phyloP scores from a whole-genome alignment of 2,329 filamentous ascomycete species.

The Calonectria honghensis region DNA sequence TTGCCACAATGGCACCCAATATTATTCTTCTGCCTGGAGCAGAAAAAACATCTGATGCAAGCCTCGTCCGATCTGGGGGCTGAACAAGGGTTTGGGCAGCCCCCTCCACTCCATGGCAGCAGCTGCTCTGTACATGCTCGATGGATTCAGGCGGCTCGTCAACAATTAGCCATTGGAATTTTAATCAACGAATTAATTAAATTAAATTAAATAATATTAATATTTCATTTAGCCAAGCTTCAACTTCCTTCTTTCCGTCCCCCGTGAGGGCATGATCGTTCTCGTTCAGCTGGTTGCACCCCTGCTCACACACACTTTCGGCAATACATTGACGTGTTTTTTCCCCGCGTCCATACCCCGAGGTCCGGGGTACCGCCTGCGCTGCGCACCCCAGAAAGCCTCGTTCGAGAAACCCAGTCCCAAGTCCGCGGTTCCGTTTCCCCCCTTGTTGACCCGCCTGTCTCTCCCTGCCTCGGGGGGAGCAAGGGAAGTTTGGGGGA shows the following conservation, averaged over 20 bases:
- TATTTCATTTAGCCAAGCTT: neutral
- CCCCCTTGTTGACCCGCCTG: slow-evolving; percentile 29
- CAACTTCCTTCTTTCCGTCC: neutral
- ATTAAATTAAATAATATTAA: slow-evolving; percentile 10
- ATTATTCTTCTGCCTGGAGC: slow-evolving; percentile 15
- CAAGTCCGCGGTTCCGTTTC: slow-evolving; percentile 37
- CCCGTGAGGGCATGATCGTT: neutral
- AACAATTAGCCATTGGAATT: neutral
- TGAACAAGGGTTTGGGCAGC: slow-evolving; percentile 28
- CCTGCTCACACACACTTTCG: slow-evolving; percentile 30
- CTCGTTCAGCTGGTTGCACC: slow-evolving; percentile 1
- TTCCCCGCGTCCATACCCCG: slow-evolving; percentile 35
- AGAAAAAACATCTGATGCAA: slow-evolving; percentile 22
- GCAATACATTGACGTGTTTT: slow-evolving; percentile 17
- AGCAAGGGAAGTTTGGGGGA: slow-evolving; percentile 10
- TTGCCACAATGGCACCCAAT: slow-evolving; percentile 19
- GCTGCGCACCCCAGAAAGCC: slow-evolving; percentile 30
- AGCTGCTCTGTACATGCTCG: neutral
- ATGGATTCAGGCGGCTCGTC: neutral
- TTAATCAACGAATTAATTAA: neutral
- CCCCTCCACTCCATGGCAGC: neutral
- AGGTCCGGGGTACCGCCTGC: slow-evolving; percentile 36
- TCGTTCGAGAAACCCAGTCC: slow-evolving; percentile 41
- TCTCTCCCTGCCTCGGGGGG: slow-evolving; percentile 20
- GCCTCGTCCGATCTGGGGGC: slow-evolving; percentile 18